phyloP scores from a whole-genome alignment of 2,329 filamentous ascomycete species.

The Sphaerulina populicola region DNA sequence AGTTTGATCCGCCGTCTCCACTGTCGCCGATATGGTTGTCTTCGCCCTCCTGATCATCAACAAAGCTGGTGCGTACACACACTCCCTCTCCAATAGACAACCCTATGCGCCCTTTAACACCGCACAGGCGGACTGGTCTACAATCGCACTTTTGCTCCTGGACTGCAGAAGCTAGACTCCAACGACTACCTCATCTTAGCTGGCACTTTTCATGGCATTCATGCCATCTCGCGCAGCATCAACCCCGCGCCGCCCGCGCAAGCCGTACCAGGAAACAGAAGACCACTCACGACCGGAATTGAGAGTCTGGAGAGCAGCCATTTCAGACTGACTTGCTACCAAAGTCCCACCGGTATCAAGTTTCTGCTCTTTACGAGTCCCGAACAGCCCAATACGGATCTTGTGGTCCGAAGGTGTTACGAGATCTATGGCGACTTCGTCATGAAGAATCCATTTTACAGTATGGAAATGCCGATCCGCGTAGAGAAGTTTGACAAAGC shows the following conservation, averaged over 20 bases:
- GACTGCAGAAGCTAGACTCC: constrained; percentile 76
- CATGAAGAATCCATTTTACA: constrained; percentile 99
- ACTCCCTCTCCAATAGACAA: background rate
- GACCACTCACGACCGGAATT: constrained; percentile 58
- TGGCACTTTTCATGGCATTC: constrained; percentile 85
- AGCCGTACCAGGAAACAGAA: constrained; percentile 39
- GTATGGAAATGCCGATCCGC: constrained; percentile 91
- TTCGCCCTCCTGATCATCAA: constrained; percentile 96
- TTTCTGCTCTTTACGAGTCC: constrained; percentile 92
- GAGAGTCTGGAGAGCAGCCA: constrained; percentile 90
- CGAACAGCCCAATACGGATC: constrained; percentile 77
- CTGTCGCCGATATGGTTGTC: constrained; percentile 63
- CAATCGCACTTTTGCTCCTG: constrained; percentile 85
- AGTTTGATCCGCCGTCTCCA: background rate
- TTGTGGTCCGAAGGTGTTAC: constrained; percentile 75
- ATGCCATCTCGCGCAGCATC: constrained; percentile 54
- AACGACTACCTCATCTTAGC: constrained; percentile 97
- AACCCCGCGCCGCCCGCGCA: constrained; percentile 33
- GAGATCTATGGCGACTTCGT: constrained; percentile 95
- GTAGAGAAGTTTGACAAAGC: constrained; percentile 90
- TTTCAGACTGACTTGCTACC: constrained; percentile 93
- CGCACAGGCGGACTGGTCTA: constrained; percentile 65
- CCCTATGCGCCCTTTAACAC: constrained; percentile 30
- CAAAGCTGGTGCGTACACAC: constrained; percentile 58
- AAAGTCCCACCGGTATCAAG: constrained; percentile 87